phyloP scores from a whole-genome alignment of 306 rosid genomes.

The Alnus glutinosa region DNA sequence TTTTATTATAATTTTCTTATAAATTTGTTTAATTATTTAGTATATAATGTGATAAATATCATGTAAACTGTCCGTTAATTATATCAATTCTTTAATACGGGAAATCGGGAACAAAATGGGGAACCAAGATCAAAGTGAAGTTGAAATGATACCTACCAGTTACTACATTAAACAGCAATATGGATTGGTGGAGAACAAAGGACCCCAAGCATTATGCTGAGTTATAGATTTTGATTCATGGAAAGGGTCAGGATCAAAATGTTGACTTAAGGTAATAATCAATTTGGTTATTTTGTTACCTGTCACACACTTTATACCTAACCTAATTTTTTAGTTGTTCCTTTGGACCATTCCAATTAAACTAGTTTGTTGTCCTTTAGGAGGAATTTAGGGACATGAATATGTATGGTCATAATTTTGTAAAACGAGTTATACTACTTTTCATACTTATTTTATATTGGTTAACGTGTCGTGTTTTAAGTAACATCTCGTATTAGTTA shows the following conservation, averaged over 20 bases:
- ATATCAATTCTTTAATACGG: too few species aligned
- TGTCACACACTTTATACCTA: constrained; percentile 4
- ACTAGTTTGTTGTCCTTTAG: background rate
- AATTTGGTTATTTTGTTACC: background rate
- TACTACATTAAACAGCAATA: constrained; percentile 4
- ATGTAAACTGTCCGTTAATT: too few species aligned
- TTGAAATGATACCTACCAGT: background rate
- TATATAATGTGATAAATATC: too few species aligned
- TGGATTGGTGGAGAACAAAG: background rate
- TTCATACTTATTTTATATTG: too few species aligned
- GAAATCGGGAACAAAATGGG: too few species aligned
- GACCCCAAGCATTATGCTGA: constrained; percentile 17
- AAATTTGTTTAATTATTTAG: too few species aligned
- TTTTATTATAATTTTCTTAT: too few species aligned
- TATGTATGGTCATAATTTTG: background rate
- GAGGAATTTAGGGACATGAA: background rate
- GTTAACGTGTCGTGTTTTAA: too few species aligned
- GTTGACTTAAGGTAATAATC: constrained; percentile 2
- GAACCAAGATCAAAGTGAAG: background rate
- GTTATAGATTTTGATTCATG: background rate
- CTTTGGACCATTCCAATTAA: constrained; percentile 14
- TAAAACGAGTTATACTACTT: too few species aligned
- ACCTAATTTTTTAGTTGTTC: background rate
- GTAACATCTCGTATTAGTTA: too few species aligned
- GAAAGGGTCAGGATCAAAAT: background rate